These are phyloP conservation scores for Annulohypoxylon moriforme DNA, from an alignment of 495 filamentous ascomycete genomes.

Conservation along the genomic window DNA sequence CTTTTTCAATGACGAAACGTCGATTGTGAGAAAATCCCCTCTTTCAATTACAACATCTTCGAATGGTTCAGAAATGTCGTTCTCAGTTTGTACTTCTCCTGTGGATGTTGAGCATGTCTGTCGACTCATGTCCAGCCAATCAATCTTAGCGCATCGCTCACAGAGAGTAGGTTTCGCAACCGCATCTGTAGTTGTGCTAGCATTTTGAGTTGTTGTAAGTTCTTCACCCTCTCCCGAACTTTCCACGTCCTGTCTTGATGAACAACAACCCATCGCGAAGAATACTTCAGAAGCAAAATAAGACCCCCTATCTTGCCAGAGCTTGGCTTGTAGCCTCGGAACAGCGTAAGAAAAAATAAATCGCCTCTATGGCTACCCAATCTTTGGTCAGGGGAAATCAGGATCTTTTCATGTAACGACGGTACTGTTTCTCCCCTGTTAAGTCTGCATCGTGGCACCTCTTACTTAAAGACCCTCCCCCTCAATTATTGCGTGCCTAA, in stretches of 20 bases:
- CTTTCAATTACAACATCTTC: neutral
- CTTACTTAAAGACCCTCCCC: no score
- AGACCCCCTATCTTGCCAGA: no score
- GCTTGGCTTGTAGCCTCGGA: no score
- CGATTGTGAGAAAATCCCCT: neutral
- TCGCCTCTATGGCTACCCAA: no score
- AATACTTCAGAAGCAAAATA: no score
- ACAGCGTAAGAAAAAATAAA: no score
- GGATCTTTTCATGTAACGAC: no score
- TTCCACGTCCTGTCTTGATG: neutral
- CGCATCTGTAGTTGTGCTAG: neutral
- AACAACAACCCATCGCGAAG: neutral
- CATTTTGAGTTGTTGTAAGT: neutral
- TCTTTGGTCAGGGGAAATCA: no score
- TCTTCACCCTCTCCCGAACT: neutral
- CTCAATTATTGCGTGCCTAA: no score
- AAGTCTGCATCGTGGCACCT: no score
- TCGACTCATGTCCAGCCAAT: neutral
- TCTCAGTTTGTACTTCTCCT: neutral
- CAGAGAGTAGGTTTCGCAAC: neutral
- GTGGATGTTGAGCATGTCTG: neutral
- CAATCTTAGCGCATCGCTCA: neutral
- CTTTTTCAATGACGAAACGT: neutral
- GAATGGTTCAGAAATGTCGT: neutral
- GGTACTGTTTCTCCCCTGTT: no score